Evolutionary conservation across 129 eudicot genomes (phyloP).

Genomic region (Helichrysum umbraculigerum): DNA sequence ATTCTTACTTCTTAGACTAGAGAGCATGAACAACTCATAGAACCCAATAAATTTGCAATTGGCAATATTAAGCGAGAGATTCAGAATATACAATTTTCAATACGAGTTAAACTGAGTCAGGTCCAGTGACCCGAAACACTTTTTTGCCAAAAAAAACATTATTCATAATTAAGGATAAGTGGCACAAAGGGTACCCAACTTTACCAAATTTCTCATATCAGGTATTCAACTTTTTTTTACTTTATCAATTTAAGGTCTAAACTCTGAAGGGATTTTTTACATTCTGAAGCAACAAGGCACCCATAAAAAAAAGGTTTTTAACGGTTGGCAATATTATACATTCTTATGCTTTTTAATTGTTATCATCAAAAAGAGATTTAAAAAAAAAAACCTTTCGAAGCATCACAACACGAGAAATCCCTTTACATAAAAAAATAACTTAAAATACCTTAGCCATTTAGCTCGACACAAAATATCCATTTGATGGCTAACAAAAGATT

Average conservation of each 20-base stretch:
- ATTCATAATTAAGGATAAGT: neutral
- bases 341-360: neutral
- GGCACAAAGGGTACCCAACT: neutral
- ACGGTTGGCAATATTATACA: neutral
- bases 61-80: neutral
- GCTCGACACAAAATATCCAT: neutral
- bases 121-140: neutral
- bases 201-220: neutral
- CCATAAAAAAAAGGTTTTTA: neutral
- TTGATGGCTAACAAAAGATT: neutral
- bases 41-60: neutral
- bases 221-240: neutral
- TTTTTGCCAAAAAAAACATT: neutral
- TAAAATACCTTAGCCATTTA: neutral
- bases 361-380: neutral
- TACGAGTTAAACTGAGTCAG: neutral
- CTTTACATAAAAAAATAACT: neutral
- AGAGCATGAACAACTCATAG: neutral
- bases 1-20: too few species aligned
- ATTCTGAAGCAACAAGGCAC: neutral
- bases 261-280: neutral
- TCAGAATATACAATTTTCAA: neutral
- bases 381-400: neutral
- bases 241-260: neutral
- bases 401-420: neutral